These are phyloP conservation scores for Arachnopeziza araneosa DNA, from an alignment of 2,329 filamentous ascomycete genomes.

Conservation along the genomic window DNA sequence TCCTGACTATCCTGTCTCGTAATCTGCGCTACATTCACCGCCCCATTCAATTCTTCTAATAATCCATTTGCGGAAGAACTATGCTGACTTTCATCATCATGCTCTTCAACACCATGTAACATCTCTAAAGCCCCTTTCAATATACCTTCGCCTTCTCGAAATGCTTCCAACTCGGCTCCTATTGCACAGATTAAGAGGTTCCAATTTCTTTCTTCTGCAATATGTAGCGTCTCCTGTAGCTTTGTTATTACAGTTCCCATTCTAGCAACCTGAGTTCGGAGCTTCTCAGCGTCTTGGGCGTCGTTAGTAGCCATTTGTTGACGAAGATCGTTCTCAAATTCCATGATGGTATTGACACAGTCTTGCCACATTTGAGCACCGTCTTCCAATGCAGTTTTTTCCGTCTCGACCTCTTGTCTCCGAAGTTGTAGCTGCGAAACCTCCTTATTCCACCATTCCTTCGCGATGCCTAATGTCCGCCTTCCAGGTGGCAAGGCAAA, in stretches of 20 bases:
- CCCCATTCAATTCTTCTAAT: neutral
- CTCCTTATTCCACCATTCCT: conserved; percentile 64
- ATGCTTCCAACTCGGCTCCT: conserved; percentile 66
- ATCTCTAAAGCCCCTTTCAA: conserved; percentile 37
- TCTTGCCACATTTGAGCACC: conserved; percentile 63
- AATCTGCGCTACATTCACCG: conserved; percentile 1
- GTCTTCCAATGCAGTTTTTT: conserved; percentile 60
- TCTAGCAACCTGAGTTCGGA: conserved; percentile 41
- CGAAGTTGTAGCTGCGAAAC: conserved; percentile 49
- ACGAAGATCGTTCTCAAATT: conserved; percentile 61
- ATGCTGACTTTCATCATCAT: conserved; percentile 2
- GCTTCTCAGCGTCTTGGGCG: conserved; percentile 36
- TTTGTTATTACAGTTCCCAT: conserved; percentile 52
- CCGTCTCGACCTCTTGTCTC: conserved; percentile 51
- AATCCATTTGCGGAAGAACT: neutral
- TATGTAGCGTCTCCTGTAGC: conserved; percentile 47
- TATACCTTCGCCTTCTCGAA: conserved; percentile 53
- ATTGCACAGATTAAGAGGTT: conserved; percentile 71
- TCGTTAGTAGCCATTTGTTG: conserved; percentile 41
- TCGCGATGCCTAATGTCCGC: conserved; percentile 65
- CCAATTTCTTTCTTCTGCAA: conserved; percentile 61
- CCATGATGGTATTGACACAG: conserved; percentile 51
- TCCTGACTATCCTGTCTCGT: conserved; percentile 6
- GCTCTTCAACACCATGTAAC: neutral
- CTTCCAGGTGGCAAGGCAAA: conserved; percentile 56